Evolutionary conservation across 345 rosid species (phyloP), one percentile per base, ranked within the genome.

Genomic region (Citrus trifoliata): DNA sequence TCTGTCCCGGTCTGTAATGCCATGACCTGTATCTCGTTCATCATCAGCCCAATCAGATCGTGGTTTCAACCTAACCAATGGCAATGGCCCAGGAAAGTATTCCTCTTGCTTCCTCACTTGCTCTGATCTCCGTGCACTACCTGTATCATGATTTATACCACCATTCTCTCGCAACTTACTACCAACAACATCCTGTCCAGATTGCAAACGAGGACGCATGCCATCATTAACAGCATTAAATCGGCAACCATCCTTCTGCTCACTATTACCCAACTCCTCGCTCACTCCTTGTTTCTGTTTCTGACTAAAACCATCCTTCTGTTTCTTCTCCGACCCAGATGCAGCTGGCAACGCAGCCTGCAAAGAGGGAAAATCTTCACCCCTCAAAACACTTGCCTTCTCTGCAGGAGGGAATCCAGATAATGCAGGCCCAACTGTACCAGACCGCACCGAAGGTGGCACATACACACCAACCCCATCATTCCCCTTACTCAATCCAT

Each of bases 21-120:
- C 89, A 76, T 81, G 91, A 78, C 98, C 86, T 42, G 97, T 94
- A 76, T 97, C 99, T 78, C 98, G 98, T 83, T 97, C 99, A 86
- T 97, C 99, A 86, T 97, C 99, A 75, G 95, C 97, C 98, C 99
- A 96, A 80, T 96, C 99, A 81, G 97, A 96, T 71, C 99, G 88
- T 27, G 98, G 97, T 30, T 88, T 85, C 92, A 94, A 81, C 64
- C 87, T 88, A 82, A 94, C 92, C 75, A 93, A 80, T 2, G 98
- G 98, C 60, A 95, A 80, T 40, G 95, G 97, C 63, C 90, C 97
- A 5, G 89, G 79, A 82, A 90, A 85, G 81, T 75, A 87, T 28
- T 89, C 93, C 7, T 93, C 94, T 75, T 83, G 90, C 84, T 87
- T 96, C 73, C 85, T 71, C 61, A 67, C 86, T 79, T 86, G 89